phyloP scores from a whole-genome alignment of 176 grass and related monocot genomes.

The Bothriochloa decipiens region DNA sequence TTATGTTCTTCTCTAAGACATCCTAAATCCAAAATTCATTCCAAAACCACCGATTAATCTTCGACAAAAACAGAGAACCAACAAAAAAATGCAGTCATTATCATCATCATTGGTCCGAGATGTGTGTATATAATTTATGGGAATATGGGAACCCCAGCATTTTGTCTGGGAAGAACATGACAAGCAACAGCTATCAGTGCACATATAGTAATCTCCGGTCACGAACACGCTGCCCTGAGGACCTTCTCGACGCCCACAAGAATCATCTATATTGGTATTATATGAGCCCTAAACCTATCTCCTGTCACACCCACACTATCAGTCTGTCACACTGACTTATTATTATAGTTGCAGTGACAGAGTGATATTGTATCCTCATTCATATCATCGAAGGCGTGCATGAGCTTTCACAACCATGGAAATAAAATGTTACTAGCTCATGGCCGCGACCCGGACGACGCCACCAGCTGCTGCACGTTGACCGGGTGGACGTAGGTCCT shows the following conservation, averaged over 20 bases:
- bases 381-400: no score
- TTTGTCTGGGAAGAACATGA: not conserved
- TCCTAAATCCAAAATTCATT: no score
- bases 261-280: not conserved
- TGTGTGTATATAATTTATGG: not conserved
- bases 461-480: conserved; percentile 53
- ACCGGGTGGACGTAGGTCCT: conserved; percentile 56
- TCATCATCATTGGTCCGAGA: not conserved
- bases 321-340: conserved; percentile 27
- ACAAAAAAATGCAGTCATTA: not conserved
- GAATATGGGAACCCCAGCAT: not conserved
- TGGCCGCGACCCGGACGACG: not conserved
- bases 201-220: not conserved
- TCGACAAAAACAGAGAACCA: no score
- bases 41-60: no score
- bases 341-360: no score
- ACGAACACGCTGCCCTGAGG: not conserved
- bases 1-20: no score
- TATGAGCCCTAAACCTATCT: not conserved
- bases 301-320: not conserved
- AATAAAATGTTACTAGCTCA: not conserved
- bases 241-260: not conserved
- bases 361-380: no score
- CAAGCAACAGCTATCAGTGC: not conserved
- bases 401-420: not conserved